Evolutionary conservation across 129 eudicot genomes (phyloP), one percentile per base, ranked within the genome.

Genomic region (Flaveria bidentis): DNA sequence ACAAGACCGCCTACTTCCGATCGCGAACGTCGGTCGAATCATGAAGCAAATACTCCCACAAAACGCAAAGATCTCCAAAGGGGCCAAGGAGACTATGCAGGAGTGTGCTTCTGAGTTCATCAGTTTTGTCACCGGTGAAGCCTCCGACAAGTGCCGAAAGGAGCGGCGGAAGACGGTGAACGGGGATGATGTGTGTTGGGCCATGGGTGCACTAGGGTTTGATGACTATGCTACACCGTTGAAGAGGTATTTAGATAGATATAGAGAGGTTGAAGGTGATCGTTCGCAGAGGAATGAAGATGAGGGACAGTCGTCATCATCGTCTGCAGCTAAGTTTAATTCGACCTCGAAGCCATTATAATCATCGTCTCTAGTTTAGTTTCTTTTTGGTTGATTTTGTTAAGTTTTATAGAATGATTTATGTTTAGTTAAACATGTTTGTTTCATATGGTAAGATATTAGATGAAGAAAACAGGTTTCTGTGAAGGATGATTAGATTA

Each of bases 51-150:
- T 62, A 8, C 75, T 88, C 62, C 92, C 92, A 20, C 78, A 71
- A 17, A 75, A 85, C 39, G 89, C 92, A 12, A 85, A 88, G 83
- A 80, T 88, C 83, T 81, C 92, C 1, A 88, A 88, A 67, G 92
- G 85, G 49, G 87, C 89, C 39, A 88, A 88, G 41, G 86, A 85
- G 47, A 85, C 86, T 30, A 85, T 85, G 84, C 92, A 88, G 78
- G 92, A 88, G 76, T 85, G 92, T 78, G 89, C 76, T 18, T 73
- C 92, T 3, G 92, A 88, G 89, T 88, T 85, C 78, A 88, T 88
- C 3, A 83, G 92, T 30, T 88, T 88, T 53, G 89, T 88, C 36
- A 88, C 92, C 2, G 83, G 85, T 2, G 92, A 88, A 62, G 92
- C 92, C 17, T 85, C 87, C 0, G 92, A 88, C 44, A 88, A 80